A percentile compares a stretch with the other conserved stretches of the same genome.
Conservation (phyloP, 208 protist species). For the Trypanosoma congolense region DNA sequence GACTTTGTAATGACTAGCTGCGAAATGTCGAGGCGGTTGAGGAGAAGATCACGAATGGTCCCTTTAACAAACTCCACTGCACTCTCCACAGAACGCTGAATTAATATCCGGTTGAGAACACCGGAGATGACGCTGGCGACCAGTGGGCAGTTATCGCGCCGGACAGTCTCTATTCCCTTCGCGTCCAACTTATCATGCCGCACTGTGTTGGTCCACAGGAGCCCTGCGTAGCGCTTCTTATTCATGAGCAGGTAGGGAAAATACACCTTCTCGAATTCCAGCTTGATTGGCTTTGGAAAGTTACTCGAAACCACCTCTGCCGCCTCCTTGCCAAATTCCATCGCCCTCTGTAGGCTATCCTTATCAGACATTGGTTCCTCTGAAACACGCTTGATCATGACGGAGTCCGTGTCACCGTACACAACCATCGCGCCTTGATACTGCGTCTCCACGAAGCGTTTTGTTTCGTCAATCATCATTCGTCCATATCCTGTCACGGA, state of each 20-base stretch:
- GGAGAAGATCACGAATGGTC: slow-evolving; percentile 80
- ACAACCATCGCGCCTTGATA: slow-evolving; percentile 97
- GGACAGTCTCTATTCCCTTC: slow-evolving; percentile 99
- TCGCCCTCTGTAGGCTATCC: slow-evolving; percentile 50
- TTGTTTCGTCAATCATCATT: slow-evolving; percentile 98
- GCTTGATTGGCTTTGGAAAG: slow-evolving; percentile 95
- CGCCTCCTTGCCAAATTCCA: slow-evolving; percentile 89
- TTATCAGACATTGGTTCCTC: slow-evolving; percentile 63
- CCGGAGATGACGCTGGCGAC: slow-evolving; percentile 79
- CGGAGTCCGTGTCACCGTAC: slow-evolving; percentile 99
- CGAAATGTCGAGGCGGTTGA: slow-evolving; percentile 83
- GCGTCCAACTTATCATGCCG: slow-evolving; percentile 99
- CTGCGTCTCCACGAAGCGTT: slow-evolving; percentile 90
- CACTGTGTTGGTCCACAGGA: slow-evolving; percentile 97
- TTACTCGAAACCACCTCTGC: slow-evolving; percentile 84
- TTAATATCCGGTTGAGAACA: slow-evolving; percentile 82
- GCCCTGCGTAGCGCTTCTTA: slow-evolving; percentile 99
- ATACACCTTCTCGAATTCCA: slow-evolving; percentile 99
- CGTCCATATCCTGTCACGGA: slow-evolving; percentile 98
- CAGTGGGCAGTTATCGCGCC: slow-evolving; percentile 99
- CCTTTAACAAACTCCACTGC: slow-evolving; percentile 90
- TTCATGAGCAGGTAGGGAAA: slow-evolving; percentile 99
- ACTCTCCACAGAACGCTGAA: slow-evolving; percentile 79
- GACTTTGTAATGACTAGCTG: slow-evolving; percentile 84
- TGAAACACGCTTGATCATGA: slow-evolving; percentile 95